phyloP scores from a whole-genome alignment of 2,329 filamentous ascomycete species.

The Aschersonia sp. region DNA sequence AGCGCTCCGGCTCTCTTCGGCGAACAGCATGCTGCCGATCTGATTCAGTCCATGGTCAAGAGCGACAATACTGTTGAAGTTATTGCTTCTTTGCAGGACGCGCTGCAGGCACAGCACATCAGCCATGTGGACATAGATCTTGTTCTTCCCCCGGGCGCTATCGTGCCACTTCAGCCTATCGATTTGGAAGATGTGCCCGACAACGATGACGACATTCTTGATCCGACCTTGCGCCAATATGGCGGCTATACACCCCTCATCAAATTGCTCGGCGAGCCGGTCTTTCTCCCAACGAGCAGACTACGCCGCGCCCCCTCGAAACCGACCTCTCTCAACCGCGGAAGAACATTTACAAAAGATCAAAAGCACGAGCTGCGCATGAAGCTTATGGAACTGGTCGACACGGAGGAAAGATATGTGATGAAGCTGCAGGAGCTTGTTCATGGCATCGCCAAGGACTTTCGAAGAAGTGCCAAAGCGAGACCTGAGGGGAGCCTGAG shows the following conservation, averaged over 20 bases:
- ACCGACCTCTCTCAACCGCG: constrained; percentile 65
- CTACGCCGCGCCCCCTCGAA: constrained; percentile 77
- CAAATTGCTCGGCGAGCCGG: constrained; percentile 64
- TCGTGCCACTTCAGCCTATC: constrained; percentile 47
- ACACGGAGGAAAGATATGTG: constrained; percentile 91
- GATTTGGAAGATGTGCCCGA: constrained; percentile 44
- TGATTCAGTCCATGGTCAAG: constrained; percentile 72
- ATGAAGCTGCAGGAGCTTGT: constrained; percentile 75
- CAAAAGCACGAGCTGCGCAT: constrained; percentile 76
- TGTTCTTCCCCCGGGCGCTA: constrained; percentile 64
- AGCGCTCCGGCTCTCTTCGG: constrained; percentile 61
- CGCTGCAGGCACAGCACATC: constrained; percentile 67
- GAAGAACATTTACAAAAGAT: constrained; percentile 60
- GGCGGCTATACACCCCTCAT: constrained; percentile 65
- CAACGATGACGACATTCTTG: constrained; percentile 50
- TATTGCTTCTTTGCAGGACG: constrained; percentile 56
- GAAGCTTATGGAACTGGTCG: constrained; percentile 79
- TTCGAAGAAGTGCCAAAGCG: constrained; percentile 52
- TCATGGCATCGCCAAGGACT: constrained; percentile 65
- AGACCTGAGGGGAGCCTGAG: constrained; percentile 48
- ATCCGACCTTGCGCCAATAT: constrained; percentile 54
- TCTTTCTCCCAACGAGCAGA: constrained; percentile 77
- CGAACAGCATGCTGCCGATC: constrained; percentile 82
- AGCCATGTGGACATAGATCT: constrained; percentile 82
- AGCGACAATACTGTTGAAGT: constrained; percentile 65